Evolutionary conservation across 2,329 filamentous ascomycete species (phyloP).

Genomic region (Fusarium tuaranense): DNA sequence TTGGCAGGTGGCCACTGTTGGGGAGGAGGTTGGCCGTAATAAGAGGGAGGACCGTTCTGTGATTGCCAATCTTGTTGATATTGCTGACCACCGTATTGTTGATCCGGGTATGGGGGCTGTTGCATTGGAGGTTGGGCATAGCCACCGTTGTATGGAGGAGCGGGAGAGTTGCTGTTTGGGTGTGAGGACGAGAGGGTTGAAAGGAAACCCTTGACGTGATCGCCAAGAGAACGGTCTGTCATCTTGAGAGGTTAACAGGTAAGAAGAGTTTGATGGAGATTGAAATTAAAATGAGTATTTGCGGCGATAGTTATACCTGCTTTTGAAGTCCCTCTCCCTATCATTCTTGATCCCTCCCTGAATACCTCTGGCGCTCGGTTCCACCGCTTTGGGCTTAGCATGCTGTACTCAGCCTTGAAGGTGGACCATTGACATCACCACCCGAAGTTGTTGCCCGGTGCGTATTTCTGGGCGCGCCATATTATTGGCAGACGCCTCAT

Average conservation of each 20-base stretch:
- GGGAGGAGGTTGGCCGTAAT: neutral
- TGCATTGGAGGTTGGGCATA: neutral
- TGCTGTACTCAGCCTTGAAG: neutral
- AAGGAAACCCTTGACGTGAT: neutral
- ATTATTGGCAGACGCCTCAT: neutral
- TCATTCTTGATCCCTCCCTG: neutral
- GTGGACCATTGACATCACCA: neutral
- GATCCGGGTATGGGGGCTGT: neutral
- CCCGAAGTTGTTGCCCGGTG: neutral
- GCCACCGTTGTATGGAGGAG: neutral
- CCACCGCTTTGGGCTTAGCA: neutral
- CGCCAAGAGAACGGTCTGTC: neutral
- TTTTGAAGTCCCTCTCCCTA: neutral
- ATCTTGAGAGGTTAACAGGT: neutral
- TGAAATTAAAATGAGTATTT: neutral
- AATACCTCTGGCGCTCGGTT: neutral
- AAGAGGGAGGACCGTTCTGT: neutral
- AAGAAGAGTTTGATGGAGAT: neutral
- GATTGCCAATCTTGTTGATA: neutral
- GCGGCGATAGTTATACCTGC: neutral
- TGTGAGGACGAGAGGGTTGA: neutral
- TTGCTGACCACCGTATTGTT: neutral
- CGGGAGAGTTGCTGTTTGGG: neutral
- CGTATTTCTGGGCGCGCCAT: neutral
- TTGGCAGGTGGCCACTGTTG: neutral